Evolutionary conservation across 441 rosid genomes (phyloP), one percentile per base, ranked within the genome.

Genomic region (Euphorbia celastroides): DNA sequence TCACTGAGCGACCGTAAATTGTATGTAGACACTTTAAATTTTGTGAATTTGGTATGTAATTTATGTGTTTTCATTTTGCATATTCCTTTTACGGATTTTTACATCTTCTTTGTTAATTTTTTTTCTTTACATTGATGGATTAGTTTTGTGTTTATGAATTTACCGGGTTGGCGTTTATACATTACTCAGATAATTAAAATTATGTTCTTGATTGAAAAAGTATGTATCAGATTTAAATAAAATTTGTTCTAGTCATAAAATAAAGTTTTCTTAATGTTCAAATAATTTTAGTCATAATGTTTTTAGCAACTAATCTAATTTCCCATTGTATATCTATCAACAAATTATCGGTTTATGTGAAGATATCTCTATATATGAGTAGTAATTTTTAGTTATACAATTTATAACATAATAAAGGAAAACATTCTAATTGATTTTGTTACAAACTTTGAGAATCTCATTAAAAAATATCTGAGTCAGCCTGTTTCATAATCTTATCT

Each of bases 401-500:
- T 50, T n/a, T n/a, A 50, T 50, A 19, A 0, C 23, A 50, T 3
- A 5, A 50, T 50, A n/a, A 50, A 19, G 22, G 1, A 51, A 44
- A 44, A 13, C 50, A 44, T 44, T 44, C 5, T 44, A 44, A 44
- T 9, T 44, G 7, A 19, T 51, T 19, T 51, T 3, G 5, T 19
- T 1, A 38, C 5, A 64, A 7, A 16, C 27, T 1, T 23, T n/a
- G 46, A 41, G 70, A 57, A 66, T 66, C 28, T 19, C 27, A 34
- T 1, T 2, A 0, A 0, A 57, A 25, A 67, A 20, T 44, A 19
- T 20, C 48, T 36, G 70, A 67, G 70, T 67, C 70, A 67, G 64
- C 44, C 30, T 46, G 19, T 20, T 57, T 55, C 30, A 22, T 17
- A 46, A 57, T 64, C 64, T 67, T 58, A 67, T 67, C 70, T 30